Evolutionary conservation across 495 filamentous ascomycete genomes (phyloP), one percentile per base, ranked within the genome.

Genomic region (Tuber borchii): DNA sequence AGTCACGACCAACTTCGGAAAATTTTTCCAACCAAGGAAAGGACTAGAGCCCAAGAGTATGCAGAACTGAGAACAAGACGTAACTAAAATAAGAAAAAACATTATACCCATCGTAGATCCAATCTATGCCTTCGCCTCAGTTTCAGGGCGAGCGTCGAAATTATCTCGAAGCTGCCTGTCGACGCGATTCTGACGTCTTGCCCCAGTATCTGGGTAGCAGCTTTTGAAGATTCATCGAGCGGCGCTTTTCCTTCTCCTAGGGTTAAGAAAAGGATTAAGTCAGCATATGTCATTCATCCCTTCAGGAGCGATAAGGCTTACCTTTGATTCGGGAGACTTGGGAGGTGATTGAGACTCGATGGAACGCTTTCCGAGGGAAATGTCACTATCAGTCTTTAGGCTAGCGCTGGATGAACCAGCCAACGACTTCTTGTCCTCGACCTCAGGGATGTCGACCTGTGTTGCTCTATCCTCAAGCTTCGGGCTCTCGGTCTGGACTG

Each of bases 401-500:
- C 56, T 65, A 1, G 56, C 56, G 17, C 56, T 65, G 26, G 56
- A 65, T 65, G 56, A 65, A n/a, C 56, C 56, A 65, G 56, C 5
- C 26, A 65, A 65, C 56, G 56, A 65, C 31, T 65, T 65, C 26
- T 65, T 65, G 56, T 34, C 56, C 56, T 65, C 56, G 14, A 8
- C 56, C 26, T 65, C 56, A 16, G 56, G 56, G 14, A 65, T 65
- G 12, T 65, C 56, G 26, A 34, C 56, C 68, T 81, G 79, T 46
- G 69, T 81, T 61, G 78, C 73, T 16, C 34, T 78, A 75, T 81
- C 79, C 48, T 56, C 79, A 73, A 81, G 34, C 65, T 74, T 76
- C 1, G 79, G 78, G 26, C 75, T 48, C 45, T 81, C 79, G n/a
- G 79, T 81, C 61, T 81, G 79, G 68, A 78, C 75, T 31, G 70